Base-by-base conservation (phyloP, 148 eudicot species). In the Chenopodium quinoa region DNA sequence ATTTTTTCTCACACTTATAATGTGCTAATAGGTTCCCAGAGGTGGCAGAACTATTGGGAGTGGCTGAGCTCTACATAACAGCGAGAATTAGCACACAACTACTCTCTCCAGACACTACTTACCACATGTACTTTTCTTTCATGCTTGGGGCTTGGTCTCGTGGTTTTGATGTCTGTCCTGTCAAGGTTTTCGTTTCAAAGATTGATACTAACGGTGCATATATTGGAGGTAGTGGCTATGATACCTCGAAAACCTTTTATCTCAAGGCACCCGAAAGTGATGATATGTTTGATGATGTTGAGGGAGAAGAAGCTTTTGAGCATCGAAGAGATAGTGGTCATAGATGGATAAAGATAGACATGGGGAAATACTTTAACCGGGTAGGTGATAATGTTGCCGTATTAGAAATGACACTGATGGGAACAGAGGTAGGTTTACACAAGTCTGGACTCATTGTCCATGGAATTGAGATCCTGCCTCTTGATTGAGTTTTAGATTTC, bases 401-500 rank as follows among this genome's bases (percentile, higher is more conserved):
- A 7, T 40, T 90, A 52, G 88, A 86, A 79, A 87, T 84, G 80
- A 79, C 83, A 48, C 65, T 90, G 37, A 58, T 76, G 9, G 88
- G 85, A 25, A 63, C 73, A 14, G 78, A 84, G 12, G 62, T 27
- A 20, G 77, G 22, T 11, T 7, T 70, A 32, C 7, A 22, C 31
- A 87, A 87, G 81, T 78, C 83, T 3, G 91, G 90, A 34, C 87
- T 89, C 47, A 25, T 88, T 22, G 86, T 89, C 60, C 86, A 89
- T 81, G 92, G 90, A 65, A 89, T 87, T 56, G 91, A 89, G 83
- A 75, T 89, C 77, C 86, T 89, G 67, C 90, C 90, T 37, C 75
- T 79, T 4, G 58, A 69, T 32, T 75, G 44, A 79, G n/a, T 62
- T 62, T 3, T 40, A n/a, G 62, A 56, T 3, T 56, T 56, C 17